Percentiles rank a stretch among this genome's conserved stretches.
Conservation (phyloP, 495 filamentous ascomycete species). For the Xylaria castorea region DNA sequence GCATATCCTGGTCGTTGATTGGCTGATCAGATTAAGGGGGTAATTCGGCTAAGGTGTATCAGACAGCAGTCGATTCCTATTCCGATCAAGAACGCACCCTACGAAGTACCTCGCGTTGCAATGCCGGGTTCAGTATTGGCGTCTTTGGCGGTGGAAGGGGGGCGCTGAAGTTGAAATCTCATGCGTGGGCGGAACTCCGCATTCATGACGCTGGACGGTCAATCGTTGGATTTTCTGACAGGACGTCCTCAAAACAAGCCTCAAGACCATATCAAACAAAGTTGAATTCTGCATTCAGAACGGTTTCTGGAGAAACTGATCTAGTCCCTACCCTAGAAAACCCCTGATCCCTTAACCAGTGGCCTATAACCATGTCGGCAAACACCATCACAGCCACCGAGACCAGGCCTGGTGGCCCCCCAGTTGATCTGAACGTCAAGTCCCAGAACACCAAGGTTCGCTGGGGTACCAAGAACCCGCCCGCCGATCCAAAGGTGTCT, state of each 20-base stretch:
- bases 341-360: neutral
- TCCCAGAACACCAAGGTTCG: neutral
- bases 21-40: too few relatives aligned
- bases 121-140: too few relatives aligned
- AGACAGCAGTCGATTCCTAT: too few relatives aligned
- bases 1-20: too few relatives aligned
- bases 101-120: too few relatives aligned
- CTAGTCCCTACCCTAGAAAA: neutral
- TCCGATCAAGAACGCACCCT: too few relatives aligned
- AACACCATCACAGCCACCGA: slow-evolving; percentile 4
- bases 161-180: too few relatives aligned
- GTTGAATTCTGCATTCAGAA: neutral
- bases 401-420: neutral
- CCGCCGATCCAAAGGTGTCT: slow-evolving; percentile 11
- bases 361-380: neutral
- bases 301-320: neutral
- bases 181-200: slow-evolving; percentile 11
- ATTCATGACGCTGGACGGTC: neutral
- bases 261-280: neutral
- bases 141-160: too few relatives aligned
- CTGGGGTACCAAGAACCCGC: slow-evolving; percentile 4
- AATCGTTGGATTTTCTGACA: neutral
- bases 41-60: too few relatives aligned
- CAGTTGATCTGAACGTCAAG: neutral
- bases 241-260: neutral